Conservation (phyloP, 306 rosid species). For the cucumber (Cucumis sativus) region DNA sequence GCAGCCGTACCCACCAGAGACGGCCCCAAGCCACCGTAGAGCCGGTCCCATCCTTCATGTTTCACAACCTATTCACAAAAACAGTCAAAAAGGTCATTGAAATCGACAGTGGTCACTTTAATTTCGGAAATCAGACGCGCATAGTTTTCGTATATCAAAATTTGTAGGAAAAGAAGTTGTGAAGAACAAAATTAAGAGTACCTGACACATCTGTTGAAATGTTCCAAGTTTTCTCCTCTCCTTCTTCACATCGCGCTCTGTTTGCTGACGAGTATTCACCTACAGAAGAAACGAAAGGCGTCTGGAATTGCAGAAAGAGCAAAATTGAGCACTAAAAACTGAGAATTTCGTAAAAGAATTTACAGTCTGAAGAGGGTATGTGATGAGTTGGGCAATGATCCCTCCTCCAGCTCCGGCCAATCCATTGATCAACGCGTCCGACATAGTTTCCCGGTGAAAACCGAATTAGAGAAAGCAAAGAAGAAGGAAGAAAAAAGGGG, state of each 20-base stretch:
- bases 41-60: conserved; percentile 82
- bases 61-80: conserved; percentile 48
- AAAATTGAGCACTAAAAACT: background rate
- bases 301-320: background rate
- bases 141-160: background rate
- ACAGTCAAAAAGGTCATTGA: background rate
- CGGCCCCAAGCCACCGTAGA: conserved; percentile 82
- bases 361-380: conserved; percentile 96
- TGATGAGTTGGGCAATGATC: conserved; percentile 94
- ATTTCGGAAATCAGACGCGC: background rate
- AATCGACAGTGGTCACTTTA: background rate
- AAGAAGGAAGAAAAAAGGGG: background rate
- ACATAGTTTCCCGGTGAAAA: conserved; percentile 39
- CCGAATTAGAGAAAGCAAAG: background rate
- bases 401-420: conserved; percentile 97
- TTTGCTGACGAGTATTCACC: conserved; percentile 95
- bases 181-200: conserved; percentile 11
- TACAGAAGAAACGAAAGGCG: conserved; percentile 21
- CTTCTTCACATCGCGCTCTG: conserved; percentile 74
- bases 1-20: conserved; percentile 81
- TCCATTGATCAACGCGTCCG: conserved; percentile 95
- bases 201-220: conserved; percentile 60
- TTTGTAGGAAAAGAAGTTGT: background rate
- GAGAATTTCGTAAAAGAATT: background rate
- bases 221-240: conserved; percentile 43